phyloP scores from a whole-genome alignment of 768 basidiomycete genomes.

The Boletus sp. region DNA sequence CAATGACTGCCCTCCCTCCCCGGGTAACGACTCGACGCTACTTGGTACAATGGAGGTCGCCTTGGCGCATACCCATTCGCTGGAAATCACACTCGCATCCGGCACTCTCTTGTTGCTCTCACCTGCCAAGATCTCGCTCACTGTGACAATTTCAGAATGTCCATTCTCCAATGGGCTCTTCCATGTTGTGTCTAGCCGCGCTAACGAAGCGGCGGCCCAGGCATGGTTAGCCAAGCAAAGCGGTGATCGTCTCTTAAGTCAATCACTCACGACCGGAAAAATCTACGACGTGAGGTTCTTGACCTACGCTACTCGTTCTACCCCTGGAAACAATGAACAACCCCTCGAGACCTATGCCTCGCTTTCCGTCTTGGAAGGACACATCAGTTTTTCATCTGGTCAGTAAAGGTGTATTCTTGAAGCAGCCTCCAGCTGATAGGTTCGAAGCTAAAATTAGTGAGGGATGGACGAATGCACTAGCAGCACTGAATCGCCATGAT shows the following conservation, averaged over 20 bases:
- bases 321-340: background rate
- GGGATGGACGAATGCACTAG: slow-evolving; percentile 8
- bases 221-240: slow-evolving; percentile 3
- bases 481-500: background rate
- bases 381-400: slow-evolving; percentile 11
- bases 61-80: slow-evolving; percentile 2
- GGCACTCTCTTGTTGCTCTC: background rate
- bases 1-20: background rate
- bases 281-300: slow-evolving; percentile 22
- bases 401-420: background rate
- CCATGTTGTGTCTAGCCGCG: background rate
- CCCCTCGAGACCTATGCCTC: slow-evolving; percentile 14
- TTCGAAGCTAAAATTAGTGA: slow-evolving; percentile 10
- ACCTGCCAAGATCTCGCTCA: slow-evolving; percentile 7
- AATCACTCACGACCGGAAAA: slow-evolving; percentile 18
- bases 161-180: slow-evolving; percentile 20
- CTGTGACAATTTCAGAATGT: slow-evolving; percentile 14
- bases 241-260: slow-evolving; percentile 5
- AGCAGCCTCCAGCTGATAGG: background rate
- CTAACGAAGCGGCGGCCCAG: background rate
- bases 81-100: background rate
- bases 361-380: slow-evolving; percentile 11
- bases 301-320: slow-evolving; percentile 1
- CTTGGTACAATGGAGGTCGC: slow-evolving; percentile 1
- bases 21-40: background rate